Percentiles rank a stretch among this genome's conserved stretches.
These are phyloP conservation scores for Phaeophleospora eucalypticola DNA, from an alignment of 2,329 filamentous ascomycete species.

Conservation along the genomic window DNA sequence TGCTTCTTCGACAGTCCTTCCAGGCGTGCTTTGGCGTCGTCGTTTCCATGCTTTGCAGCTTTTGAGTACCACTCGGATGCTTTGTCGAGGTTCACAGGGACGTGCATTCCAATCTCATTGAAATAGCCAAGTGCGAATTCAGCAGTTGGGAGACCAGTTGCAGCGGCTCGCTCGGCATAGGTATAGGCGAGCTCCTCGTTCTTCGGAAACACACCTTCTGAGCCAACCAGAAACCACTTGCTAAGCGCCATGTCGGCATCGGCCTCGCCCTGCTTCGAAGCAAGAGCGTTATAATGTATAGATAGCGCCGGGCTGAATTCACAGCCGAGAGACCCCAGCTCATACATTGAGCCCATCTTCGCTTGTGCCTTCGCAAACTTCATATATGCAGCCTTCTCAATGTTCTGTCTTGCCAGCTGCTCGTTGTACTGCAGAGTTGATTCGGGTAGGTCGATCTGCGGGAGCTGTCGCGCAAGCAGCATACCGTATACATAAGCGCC, in stretches of 20 bases:
- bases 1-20: conserved; percentile 80
- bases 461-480: conserved; percentile 83
- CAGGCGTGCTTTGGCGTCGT: conserved; percentile 76
- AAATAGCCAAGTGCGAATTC: conserved; percentile 98
- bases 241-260: conserved; percentile 95
- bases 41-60: conserved; percentile 85
- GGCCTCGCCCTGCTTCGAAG: conserved; percentile 83
- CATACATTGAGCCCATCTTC: conserved; percentile 95
- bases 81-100: conserved; percentile 75
- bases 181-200: conserved; percentile 91
- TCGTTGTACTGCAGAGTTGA: conserved; percentile 66
- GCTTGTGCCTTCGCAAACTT: conserved; percentile 95
- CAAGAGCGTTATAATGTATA: conserved; percentile 91
- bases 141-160: conserved; percentile 76
- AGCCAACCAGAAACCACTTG: conserved; percentile 97
- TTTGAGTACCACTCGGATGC: conserved; percentile 86
- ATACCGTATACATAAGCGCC: conserved; percentile 88
- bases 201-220: conserved; percentile 87
- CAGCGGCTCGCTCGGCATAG: conserved; percentile 83
- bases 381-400: conserved; percentile 93
- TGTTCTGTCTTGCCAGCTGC: conserved; percentile 72
- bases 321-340: conserved; percentile 87
- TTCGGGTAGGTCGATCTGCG: conserved; percentile 81
- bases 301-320: conserved; percentile 92
- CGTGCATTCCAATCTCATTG: conserved; percentile 90